These are phyloP conservation scores for Leccinum longicurvipes DNA, from an alignment of 768 basidiomycete genomes.

Conservation along the genomic window DNA sequence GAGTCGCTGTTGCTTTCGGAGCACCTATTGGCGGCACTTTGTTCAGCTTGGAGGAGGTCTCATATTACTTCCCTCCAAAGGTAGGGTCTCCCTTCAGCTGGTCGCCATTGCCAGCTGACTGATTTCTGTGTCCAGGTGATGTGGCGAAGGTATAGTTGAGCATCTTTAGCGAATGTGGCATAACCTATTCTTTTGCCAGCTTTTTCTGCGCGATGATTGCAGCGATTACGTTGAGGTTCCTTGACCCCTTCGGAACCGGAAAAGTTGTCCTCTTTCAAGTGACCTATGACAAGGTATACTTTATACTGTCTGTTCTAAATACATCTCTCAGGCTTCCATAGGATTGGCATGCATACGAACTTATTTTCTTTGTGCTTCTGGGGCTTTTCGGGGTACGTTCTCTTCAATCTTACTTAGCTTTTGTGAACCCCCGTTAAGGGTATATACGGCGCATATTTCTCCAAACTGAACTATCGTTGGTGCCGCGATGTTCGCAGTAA, in stretches of 20 bases:
- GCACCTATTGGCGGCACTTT: conserved; percentile 93
- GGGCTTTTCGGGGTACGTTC: conserved; percentile 81
- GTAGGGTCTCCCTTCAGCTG: conserved; percentile 31
- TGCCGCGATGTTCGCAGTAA: conserved; percentile 75
- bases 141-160: conserved; percentile 78
- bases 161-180: background rate
- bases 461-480: conserved; percentile 89
- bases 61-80: conserved; percentile 96
- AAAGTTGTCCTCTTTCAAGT: conserved; percentile 93
- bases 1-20: conserved; percentile 96
- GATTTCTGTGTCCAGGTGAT: conserved; percentile 53
- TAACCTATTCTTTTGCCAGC: conserved; percentile 40
- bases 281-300: conserved; percentile 72
- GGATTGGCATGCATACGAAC: conserved; percentile 93
- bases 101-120: background rate
- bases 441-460: conserved; percentile 91
- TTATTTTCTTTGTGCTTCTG: conserved; percentile 78
- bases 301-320: background rate
- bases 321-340: conserved; percentile 29
- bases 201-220: conserved; percentile 99
- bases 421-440: conserved; percentile 49
- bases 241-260: conserved; percentile 94
- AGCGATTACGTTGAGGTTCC: conserved; percentile 86
- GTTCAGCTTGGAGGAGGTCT: conserved; percentile 93
- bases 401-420: background rate